Percentiles rank a stretch among this genome's conserved stretches.
Conservation (phyloP, 2,329 filamentous ascomycete genomes). For the Furcasterigmium furcatum region DNA sequence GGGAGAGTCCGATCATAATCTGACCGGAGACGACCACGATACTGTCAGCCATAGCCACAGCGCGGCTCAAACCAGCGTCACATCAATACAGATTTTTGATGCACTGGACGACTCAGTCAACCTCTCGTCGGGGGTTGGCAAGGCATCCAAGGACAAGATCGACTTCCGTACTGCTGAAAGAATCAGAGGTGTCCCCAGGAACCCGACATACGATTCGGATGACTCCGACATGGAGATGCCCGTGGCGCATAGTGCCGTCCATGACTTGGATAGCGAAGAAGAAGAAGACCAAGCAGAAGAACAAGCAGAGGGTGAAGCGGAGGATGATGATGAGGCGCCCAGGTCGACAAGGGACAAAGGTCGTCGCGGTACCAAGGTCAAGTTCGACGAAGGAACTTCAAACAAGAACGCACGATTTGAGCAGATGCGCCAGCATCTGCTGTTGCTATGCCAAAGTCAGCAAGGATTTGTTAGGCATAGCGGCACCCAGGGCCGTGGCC, state of each 20-base stretch:
- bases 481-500: slow-evolving; percentile 58
- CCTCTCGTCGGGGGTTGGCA: slow-evolving; percentile 55
- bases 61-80: slow-evolving; percentile 34
- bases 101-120: slow-evolving; percentile 50
- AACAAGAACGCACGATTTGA: slow-evolving; percentile 45
- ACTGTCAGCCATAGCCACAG: slow-evolving; percentile 17
- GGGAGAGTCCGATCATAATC: too few species aligned
- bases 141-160: slow-evolving; percentile 42
- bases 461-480: slow-evolving; percentile 67
- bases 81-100: slow-evolving; percentile 54
- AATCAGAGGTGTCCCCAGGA: slow-evolving; percentile 30
- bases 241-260: slow-evolving; percentile 6
- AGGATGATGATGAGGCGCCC: slow-evolving; percentile 24
- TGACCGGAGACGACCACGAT: slow-evolving; percentile 30
- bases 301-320: slow-evolving; percentile 31
- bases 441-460: slow-evolving; percentile 67
- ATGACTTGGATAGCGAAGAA: slow-evolving; percentile 19
- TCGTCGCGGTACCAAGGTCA: slow-evolving; percentile 33
- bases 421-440: slow-evolving; percentile 69
- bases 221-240: slow-evolving; percentile 26
- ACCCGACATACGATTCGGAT: slow-evolving; percentile 23
- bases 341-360: slow-evolving; percentile 15
- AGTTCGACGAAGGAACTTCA: slow-evolving; percentile 45
- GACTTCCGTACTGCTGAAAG: slow-evolving; percentile 45
- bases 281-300: too few species aligned